These are phyloP conservation scores for Amesomyces nigricolor DNA, from an alignment of 2,329 filamentous ascomycete genomes.

Conservation along the genomic window DNA sequence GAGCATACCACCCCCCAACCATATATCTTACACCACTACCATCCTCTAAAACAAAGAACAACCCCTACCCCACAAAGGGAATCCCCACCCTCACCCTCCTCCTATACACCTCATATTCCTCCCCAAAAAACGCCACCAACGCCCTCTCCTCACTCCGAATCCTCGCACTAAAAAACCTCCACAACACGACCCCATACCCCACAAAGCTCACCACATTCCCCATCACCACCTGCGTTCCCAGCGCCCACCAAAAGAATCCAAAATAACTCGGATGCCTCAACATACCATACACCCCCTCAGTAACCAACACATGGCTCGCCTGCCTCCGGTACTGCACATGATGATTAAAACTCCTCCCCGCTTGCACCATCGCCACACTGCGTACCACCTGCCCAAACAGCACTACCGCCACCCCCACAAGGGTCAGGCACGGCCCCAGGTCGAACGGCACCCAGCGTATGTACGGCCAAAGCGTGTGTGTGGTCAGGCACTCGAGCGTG, in stretches of 20 bases:
- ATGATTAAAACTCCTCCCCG: conserved; percentile 88
- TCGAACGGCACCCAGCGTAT: conserved; percentile 43
- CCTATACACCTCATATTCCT: conserved; percentile 72
- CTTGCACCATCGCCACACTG: conserved; percentile 81
- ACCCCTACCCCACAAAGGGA: conserved; percentile 57
- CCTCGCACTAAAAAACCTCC: conserved; percentile 73
- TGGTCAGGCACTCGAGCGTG: conserved; percentile 64
- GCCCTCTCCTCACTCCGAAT: conserved; percentile 74
- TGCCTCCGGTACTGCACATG: conserved; percentile 68
- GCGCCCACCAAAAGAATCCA: conserved; percentile 96
- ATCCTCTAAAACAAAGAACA: neutral
- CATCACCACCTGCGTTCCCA: conserved; percentile 88
- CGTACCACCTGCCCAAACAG: conserved; percentile 67
- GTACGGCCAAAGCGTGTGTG: conserved; percentile 49
- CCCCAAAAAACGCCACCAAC: conserved; percentile 74
- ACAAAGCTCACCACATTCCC: conserved; percentile 77
- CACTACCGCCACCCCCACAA: conserved; percentile 60
- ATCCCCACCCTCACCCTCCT: conserved; percentile 70
- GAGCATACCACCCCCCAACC: neutral
- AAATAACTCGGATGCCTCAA: conserved; percentile 91
- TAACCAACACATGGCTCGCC: conserved; percentile 72
- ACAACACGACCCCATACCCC: conserved; percentile 69
- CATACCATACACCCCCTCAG: conserved; percentile 67
- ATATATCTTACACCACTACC: neutral
- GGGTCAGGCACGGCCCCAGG: conserved; percentile 38